Evolutionary conservation across 169 alveolate species (phyloP), one percentile per base, ranked within the genome.

Genomic region (Plasmodium gaboni): DNA sequence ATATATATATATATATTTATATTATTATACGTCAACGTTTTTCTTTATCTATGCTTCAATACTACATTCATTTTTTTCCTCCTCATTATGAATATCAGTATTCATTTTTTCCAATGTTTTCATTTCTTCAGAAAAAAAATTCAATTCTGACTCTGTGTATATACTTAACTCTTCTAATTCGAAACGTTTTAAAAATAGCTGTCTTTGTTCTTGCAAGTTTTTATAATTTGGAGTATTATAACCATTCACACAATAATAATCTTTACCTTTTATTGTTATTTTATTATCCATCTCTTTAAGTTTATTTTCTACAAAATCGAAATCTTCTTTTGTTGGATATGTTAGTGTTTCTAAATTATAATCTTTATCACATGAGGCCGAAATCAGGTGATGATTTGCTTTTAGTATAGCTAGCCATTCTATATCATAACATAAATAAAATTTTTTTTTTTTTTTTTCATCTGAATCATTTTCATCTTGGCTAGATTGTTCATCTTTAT

Each of bases 381-480:
- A 64, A 55, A 76, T 22, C 15, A 76, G 55, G 12, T 76, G 67
- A 17, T 76, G 89, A 38, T 76, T 76, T 19, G 89, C 89, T 55
- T 76, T 76, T 42, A 76, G 5, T n/a, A 76, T 76, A 24, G 89
- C 89, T 63, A 76, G 76, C 89, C 89, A 76, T 32, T 76, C 89
- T 42, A 48, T 13, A 55, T 76, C 89, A 38, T 76, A 76, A 46
- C 89, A 76, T 76, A 76, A 22, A 55, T 64, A 64, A 4, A 19
- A 46, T 38, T 64, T 19, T 53, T 74, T 61, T 24, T 74, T 61
- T 24, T 65, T 22, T 38, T 38, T 38, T 32, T 74, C 74, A 22
- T 61, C 53, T 15, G 17, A 19, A 22, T 5, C 12, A 51, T 15
- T 46, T 2, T 3, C 38, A 44, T 24, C 74, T 67, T 28, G 68